These are phyloP conservation scores for Podaxis carcinomalis DNA, from an alignment of 768 basidiomycete species.

Conservation along the genomic window DNA sequence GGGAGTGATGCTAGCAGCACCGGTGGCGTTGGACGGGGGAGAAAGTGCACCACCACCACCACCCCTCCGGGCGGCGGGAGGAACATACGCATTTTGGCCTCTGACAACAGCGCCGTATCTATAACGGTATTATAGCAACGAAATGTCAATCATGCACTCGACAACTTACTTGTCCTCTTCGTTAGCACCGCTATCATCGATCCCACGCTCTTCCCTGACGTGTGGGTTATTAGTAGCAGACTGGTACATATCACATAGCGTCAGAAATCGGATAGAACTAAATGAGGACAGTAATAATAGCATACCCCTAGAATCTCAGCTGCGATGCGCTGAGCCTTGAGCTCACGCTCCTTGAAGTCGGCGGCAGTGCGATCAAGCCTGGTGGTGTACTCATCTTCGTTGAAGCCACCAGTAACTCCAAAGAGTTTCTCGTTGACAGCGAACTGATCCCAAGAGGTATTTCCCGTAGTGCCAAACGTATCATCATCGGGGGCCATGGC, in stretches of 20 bases:
- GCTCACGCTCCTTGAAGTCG: slow-evolving; percentile 87
- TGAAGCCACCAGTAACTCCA: slow-evolving; percentile 86
- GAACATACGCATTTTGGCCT: slow-evolving; percentile 85
- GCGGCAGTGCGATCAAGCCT: slow-evolving; percentile 80
- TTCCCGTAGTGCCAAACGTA: slow-evolving; percentile 54
- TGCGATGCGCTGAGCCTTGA: slow-evolving; percentile 82
- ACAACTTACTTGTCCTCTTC: slow-evolving; percentile 91
- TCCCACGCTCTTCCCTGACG: slow-evolving; percentile 82
- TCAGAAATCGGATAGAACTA: neutral
- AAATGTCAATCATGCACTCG: slow-evolving; percentile 11
- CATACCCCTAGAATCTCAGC: slow-evolving; percentile 87
- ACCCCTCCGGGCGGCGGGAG: slow-evolving; percentile 82
- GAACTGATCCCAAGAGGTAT: slow-evolving; percentile 84
- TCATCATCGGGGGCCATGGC: slow-evolving; percentile 45
- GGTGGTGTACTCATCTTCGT: slow-evolving; percentile 94
- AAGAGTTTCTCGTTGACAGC: slow-evolving; percentile 90
- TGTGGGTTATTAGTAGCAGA: slow-evolving; percentile 70
- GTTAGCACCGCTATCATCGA: slow-evolving; percentile 73
- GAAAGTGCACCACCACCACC: slow-evolving; percentile 23
- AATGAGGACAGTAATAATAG: slow-evolving; percentile 3
- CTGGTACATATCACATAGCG: slow-evolving; percentile 29
- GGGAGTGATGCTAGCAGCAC: slow-evolving; percentile 7
- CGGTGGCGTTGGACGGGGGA: slow-evolving; percentile 17
- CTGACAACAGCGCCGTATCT: slow-evolving; percentile 95
- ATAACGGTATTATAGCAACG: slow-evolving; percentile 19